These are phyloP conservation scores for Coelastrella sp. DNA, from an alignment of 139 green algal species.

Conservation along the genomic window DNA sequence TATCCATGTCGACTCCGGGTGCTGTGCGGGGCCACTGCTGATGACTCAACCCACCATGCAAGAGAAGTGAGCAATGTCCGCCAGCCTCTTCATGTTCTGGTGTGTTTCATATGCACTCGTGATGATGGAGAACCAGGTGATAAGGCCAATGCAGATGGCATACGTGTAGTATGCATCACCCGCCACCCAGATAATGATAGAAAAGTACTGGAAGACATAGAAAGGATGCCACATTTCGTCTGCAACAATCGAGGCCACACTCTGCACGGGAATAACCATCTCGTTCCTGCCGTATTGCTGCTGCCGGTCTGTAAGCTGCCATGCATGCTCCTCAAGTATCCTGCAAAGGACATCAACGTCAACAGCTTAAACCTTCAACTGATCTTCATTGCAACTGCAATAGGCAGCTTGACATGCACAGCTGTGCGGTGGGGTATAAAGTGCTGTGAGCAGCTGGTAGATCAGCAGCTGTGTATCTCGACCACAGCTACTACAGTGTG, in stretches of 20 bases:
- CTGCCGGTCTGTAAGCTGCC: constrained; percentile 53
- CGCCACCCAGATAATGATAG: constrained; percentile 62
- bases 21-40: not conserved
- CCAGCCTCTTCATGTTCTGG: constrained; percentile 62
- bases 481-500: no score
- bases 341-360: no score
- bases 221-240: constrained; percentile 72
- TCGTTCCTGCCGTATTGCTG: constrained; percentile 67
- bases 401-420: no score
- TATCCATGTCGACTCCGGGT: no score
- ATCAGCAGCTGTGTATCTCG: no score
- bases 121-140: constrained; percentile 75
- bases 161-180: constrained; percentile 68
- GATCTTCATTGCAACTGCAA: no score
- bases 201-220: constrained; percentile 67
- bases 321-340: constrained; percentile 49
- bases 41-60: constrained; percentile 22
- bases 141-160: constrained; percentile 61
- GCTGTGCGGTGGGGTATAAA: no score
- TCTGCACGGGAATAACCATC: constrained; percentile 66
- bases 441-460: not conserved
- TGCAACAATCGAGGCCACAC: constrained; percentile 53
- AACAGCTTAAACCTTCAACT: no score
- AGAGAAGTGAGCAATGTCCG: constrained; percentile 58
- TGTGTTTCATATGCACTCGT: constrained; percentile 58